Percentiles rank a stretch among this genome's conserved stretches.
phyloP scores from a whole-genome alignment of 306 rosid species.

The Herpetospermum pedunculosum region DNA sequence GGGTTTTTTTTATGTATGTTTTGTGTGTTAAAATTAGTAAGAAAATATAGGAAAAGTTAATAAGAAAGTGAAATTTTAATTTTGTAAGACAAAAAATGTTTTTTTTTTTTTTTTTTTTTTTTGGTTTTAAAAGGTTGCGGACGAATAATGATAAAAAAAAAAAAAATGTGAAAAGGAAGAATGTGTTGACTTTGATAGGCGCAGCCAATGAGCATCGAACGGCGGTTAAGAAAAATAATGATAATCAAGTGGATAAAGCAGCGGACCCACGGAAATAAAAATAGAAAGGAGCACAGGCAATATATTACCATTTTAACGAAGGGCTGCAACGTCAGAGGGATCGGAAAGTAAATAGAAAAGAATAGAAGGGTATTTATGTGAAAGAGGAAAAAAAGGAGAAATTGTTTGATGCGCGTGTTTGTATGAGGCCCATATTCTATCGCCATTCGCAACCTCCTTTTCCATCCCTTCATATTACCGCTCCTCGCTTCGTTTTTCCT shows the following conservation, averaged over 20 bases:
- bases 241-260: background rate
- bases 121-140: no score
- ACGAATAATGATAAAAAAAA: no score
- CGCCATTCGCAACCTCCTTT: constrained; percentile 56
- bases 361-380: constrained; percentile 29
- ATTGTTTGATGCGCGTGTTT: constrained; percentile 63
- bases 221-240: constrained; percentile 11
- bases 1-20: no score
- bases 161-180: no score
- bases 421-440: constrained; percentile 69
- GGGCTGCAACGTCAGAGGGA: constrained; percentile 9
- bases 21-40: no score
- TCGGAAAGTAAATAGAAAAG: constrained; percentile 9
- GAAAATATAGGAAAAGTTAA: no score
- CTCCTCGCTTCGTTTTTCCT: background rate
- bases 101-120: no score
- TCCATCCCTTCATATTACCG: constrained; percentile 24
- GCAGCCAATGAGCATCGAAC: background rate
- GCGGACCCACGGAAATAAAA: constrained; percentile 12
- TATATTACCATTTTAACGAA: background rate
- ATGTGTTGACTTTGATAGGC: background rate
- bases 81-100: no score
- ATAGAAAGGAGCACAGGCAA: background rate
- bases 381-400: constrained; percentile 12
- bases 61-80: no score